Evolutionary conservation across 768 basidiomycete species (phyloP).

Genomic region (Lactarius psammicola): DNA sequence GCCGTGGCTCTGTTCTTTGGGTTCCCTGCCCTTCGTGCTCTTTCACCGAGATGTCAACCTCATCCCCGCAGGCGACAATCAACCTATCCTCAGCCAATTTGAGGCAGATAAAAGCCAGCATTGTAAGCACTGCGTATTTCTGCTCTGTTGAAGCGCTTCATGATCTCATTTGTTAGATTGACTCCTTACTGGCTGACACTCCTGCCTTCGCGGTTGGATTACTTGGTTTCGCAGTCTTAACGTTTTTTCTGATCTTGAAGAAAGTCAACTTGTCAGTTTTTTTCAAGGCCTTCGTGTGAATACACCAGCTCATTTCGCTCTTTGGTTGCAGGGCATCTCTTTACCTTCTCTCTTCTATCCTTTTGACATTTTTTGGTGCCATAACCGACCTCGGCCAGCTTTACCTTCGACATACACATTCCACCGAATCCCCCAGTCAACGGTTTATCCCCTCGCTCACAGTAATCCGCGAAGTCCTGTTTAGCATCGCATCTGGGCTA

Average conservation of each 20-base stretch:
- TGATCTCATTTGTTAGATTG: slow-evolving; percentile 20
- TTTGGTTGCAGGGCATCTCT: slow-evolving; percentile 37
- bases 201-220: slow-evolving; percentile 35
- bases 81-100: not conserved
- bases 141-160: not conserved
- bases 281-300: not conserved
- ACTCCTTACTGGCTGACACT: slow-evolving; percentile 32
- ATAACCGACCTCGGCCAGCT: slow-evolving; percentile 61
- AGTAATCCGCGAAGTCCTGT: slow-evolving; percentile 55
- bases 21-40: not conserved
- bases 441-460: slow-evolving; percentile 41
- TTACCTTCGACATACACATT: slow-evolving; percentile 36
- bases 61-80: not conserved
- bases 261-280: slow-evolving; percentile 28
- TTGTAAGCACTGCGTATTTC: slow-evolving; percentile 10
- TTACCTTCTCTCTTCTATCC: slow-evolving; percentile 55
- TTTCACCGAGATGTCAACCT: slow-evolving; percentile 11
- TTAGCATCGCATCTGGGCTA: slow-evolving; percentile 55
- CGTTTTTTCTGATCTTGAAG: slow-evolving; percentile 32
- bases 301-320: not conserved
- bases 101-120: not conserved
- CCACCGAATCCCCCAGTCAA: slow-evolving; percentile 22
- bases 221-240: slow-evolving; percentile 33
- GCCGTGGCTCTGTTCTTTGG: slow-evolving; percentile 6
- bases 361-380: slow-evolving; percentile 60